Evolutionary conservation across 2,329 filamentous ascomycete species (phyloP).

Genomic region (Passalora sequoiae): DNA sequence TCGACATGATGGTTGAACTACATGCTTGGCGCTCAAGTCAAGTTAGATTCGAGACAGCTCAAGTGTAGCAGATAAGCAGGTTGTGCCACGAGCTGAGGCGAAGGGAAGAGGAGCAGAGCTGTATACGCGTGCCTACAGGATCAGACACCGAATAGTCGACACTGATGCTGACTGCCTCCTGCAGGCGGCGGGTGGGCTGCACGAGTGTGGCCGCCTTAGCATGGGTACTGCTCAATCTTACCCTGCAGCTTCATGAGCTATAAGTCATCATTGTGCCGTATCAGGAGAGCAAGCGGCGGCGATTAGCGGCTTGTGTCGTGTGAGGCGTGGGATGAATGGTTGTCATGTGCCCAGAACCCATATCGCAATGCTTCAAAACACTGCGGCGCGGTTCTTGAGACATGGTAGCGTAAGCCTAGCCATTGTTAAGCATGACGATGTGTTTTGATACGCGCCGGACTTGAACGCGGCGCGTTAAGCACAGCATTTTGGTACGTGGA

Average conservation of each 20-base stretch:
- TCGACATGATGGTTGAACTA: conserved; percentile 31
- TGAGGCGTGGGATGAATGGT: background rate
- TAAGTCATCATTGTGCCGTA: background rate
- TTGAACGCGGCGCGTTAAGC: background rate
- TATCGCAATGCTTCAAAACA: background rate
- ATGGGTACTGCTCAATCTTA: conserved; percentile 1
- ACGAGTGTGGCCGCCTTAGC: background rate
- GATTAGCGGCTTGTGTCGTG: background rate
- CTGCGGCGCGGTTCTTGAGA: too few relatives aligned
- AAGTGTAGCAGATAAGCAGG: background rate
- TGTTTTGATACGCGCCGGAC: background rate
- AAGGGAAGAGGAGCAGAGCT: background rate
- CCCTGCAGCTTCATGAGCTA: background rate
- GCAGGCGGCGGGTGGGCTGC: background rate
- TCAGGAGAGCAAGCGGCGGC: background rate
- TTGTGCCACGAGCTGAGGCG: background rate
- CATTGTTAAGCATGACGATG: background rate
- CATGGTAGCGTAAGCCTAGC: too few relatives aligned
- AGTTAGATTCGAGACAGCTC: background rate
- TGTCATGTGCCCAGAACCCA: too few relatives aligned
- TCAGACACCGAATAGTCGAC: too few relatives aligned
- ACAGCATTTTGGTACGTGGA: too few relatives aligned
- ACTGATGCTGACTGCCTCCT: too few relatives aligned
- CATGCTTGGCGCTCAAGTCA: conserved; percentile 5
- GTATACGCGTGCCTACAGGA: background rate